phyloP scores from a whole-genome alignment of 2,329 filamentous ascomycete genomes.

The Colletotrichum sp. region DNA sequence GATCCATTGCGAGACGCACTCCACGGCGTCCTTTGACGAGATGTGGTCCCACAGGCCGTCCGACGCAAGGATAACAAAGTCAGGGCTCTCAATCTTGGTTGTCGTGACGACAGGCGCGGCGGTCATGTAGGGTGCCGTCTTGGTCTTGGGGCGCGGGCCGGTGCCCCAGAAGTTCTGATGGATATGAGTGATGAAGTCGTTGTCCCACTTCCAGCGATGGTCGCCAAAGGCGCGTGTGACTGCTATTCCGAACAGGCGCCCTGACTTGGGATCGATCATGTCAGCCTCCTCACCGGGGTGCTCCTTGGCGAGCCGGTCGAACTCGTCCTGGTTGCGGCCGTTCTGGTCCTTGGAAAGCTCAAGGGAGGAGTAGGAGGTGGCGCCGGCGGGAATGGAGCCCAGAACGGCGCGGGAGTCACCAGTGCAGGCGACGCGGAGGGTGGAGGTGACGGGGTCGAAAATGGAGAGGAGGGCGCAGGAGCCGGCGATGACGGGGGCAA shows the following conservation, averaged over 20 bases:
- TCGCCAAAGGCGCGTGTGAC: constrained; percentile 74
- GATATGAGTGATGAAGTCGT: constrained; percentile 3
- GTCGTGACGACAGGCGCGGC: constrained; percentile 70
- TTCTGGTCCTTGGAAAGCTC: constrained; percentile 70
- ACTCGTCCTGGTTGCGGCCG: constrained; percentile 65
- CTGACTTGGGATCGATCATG: constrained; percentile 51
- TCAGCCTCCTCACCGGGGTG: constrained; percentile 68
- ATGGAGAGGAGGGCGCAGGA: constrained; percentile 69
- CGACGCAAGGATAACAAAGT: constrained; percentile 70
- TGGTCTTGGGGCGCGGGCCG: constrained; percentile 44
- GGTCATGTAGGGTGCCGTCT: constrained; percentile 70
- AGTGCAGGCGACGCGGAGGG: constrained; percentile 67
- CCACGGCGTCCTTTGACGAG: constrained; percentile 61
- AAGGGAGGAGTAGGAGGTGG: constrained; percentile 51
- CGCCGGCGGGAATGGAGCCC: constrained; percentile 47
- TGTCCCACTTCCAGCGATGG: constrained; percentile 69
- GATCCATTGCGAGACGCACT: constrained; percentile 61
- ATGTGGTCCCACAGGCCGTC: constrained; percentile 73
- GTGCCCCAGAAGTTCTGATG: constrained; percentile 49
- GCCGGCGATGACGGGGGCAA: constrained; percentile 49
- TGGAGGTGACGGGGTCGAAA: constrained; percentile 59
- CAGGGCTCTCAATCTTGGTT: constrained; percentile 48
- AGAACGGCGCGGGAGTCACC: constrained; percentile 73
- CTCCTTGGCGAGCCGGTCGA: constrained; percentile 55
- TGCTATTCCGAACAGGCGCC: constrained; percentile 65